Conservation (phyloP, 176 grass and related monocot genomes). For the Urochloa ruziziensis region DNA sequence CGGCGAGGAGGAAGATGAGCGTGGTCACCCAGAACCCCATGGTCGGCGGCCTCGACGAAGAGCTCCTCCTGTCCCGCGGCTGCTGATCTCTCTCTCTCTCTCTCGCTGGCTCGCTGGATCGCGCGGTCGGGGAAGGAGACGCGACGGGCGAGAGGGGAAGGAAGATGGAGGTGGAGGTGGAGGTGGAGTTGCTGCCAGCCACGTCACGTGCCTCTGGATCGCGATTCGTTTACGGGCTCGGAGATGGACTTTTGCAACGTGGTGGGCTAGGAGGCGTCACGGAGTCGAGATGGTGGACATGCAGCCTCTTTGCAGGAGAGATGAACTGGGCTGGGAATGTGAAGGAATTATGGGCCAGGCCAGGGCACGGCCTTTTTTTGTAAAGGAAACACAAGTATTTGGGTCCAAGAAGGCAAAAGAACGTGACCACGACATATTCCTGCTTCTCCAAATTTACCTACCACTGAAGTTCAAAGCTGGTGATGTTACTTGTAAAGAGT, state of each 20-base stretch:
- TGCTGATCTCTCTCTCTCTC: neutral
- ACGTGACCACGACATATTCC: no score
- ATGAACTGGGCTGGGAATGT: neutral
- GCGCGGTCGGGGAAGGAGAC: neutral
- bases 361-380: neutral
- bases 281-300: no score
- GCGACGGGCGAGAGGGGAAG: neutral
- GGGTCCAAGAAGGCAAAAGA: neutral
- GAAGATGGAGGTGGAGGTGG: no score
- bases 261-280: no score
- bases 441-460: neutral
- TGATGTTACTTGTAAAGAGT: no score
- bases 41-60: neutral
- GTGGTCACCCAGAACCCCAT: conserved; percentile 70
- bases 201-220: conserved; percentile 20
- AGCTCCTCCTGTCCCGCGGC: neutral
- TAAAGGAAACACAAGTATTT: neutral
- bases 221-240: neutral
- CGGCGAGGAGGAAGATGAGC: conserved; percentile 54
- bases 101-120: conserved; percentile 1
- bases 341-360: neutral
- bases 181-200: neutral
- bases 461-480: neutral
- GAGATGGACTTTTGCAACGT: neutral
- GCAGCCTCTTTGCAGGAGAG: neutral